phyloP scores from a whole-genome alignment of 306 rosid species.

The Castanospermum australe region DNA sequence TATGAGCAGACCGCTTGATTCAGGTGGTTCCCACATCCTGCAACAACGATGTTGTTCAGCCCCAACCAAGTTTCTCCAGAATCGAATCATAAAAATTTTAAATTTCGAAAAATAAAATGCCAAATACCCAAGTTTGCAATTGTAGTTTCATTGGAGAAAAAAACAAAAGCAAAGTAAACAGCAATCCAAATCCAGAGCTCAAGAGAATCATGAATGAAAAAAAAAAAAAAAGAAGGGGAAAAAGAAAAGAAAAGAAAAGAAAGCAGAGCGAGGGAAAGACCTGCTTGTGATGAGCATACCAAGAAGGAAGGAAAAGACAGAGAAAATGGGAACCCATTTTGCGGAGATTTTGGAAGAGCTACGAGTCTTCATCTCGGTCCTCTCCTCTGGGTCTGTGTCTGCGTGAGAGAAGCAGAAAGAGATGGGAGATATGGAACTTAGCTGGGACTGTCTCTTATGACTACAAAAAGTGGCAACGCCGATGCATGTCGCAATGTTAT shows the following conservation, averaged over 20 bases:
- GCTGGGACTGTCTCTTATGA: neutral
- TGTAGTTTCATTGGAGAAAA: neutral
- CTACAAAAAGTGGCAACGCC: neutral
- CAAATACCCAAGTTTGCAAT: neutral
- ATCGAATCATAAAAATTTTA: neutral
- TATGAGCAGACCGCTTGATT: constrained; percentile 50
- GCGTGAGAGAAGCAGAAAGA: neutral
- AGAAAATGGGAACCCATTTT: constrained; percentile 75
- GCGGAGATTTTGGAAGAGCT: constrained; percentile 50
- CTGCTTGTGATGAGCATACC: constrained; percentile 72
- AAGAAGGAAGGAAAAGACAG: constrained; percentile 54
- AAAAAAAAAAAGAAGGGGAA: neutral
- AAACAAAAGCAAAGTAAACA: neutral
- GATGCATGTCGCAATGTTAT: too few species aligned
- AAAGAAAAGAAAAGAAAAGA: neutral
- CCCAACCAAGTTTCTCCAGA: neutral
- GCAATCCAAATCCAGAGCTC: neutral
- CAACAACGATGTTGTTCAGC: neutral
- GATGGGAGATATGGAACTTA: neutral
- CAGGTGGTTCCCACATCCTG: constrained; percentile 61
- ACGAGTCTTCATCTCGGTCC: constrained; percentile 55
- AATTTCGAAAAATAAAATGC: neutral
- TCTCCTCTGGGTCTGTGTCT: neutral
- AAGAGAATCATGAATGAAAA: neutral
- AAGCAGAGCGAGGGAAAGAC: constrained; percentile 32